phyloP scores from a whole-genome alignment of 2,329 filamentous ascomycete genomes.

The Aureobasidium sp. region DNA sequence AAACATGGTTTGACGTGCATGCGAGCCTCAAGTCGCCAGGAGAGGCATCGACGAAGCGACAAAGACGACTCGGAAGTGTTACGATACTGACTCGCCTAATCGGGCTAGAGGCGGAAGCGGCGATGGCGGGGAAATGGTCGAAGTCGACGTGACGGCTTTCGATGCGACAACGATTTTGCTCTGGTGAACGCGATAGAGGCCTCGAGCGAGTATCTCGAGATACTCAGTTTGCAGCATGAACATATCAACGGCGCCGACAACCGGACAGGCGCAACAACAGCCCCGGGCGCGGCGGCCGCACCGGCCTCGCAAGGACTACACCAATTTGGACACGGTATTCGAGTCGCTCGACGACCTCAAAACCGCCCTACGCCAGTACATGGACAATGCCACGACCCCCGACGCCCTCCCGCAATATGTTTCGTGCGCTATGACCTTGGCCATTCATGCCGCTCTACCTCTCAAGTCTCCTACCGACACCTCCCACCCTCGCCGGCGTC shows the following conservation, averaged over 20 bases:
- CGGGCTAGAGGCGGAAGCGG: not conserved
- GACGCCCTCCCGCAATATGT: slow-evolving; percentile 10
- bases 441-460: slow-evolving; percentile 1
- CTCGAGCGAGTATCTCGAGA: not conserved
- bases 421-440: slow-evolving; percentile 14
- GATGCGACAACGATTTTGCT: not conserved
- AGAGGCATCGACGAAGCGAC: not conserved
- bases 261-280: not conserved
- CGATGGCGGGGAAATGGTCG: not conserved
- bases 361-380: slow-evolving; percentile 16
- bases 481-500: not conserved
- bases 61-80: not conserved
- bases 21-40: not conserved
- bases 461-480: slow-evolving; percentile 7
- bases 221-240: not conserved
- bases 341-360: slow-evolving; percentile 13
- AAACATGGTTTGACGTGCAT: not conserved
- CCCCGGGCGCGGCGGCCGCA: not conserved
- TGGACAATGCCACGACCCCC: slow-evolving; percentile 12
- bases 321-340: slow-evolving; percentile 13
- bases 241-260: not conserved
- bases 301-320: slow-evolving; percentile 14
- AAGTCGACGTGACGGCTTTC: not conserved
- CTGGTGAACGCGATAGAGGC: not conserved
- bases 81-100: not conserved